A percentile compares a stretch with the other conserved stretches of the same genome.
Evolutionary conservation across 2,329 filamentous ascomycete genomes (phyloP).

Genomic region (Colletotrichum melonis): DNA sequence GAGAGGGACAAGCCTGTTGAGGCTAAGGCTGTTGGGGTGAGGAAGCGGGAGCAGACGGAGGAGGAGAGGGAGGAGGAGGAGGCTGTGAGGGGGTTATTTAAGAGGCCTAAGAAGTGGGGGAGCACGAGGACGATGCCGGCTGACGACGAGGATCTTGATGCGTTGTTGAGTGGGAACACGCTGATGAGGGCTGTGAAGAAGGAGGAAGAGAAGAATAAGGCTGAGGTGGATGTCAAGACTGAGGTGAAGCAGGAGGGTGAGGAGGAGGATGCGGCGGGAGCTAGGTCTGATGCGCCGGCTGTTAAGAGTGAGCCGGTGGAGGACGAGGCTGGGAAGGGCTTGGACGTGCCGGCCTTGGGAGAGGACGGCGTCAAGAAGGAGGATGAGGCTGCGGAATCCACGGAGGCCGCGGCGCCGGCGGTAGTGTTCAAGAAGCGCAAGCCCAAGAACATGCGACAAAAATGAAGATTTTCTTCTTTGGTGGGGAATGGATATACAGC

Average conservation of each 20-base stretch:
- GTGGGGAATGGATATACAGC: neutral
- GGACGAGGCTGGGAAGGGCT: constrained; percentile 34
- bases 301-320: constrained; percentile 53
- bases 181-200: constrained; percentile 45
- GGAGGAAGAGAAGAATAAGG: constrained; percentile 44
- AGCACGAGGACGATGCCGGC: constrained; percentile 60
- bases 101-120: constrained; percentile 67
- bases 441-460: constrained; percentile 72
- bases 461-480: constrained; percentile 46
- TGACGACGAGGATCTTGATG: constrained; percentile 70
- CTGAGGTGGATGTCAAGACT: constrained; percentile 37
- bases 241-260: constrained; percentile 42
- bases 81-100: constrained; percentile 68
- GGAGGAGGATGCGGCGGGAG: constrained; percentile 41
- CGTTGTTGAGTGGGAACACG: constrained; percentile 60
- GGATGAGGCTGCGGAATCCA: constrained; percentile 42
- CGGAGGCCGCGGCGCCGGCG: constrained; percentile 47
- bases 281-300: constrained; percentile 40
- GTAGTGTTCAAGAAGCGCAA: constrained; percentile 87
- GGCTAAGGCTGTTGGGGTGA: constrained; percentile 65
- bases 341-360: constrained; percentile 8
- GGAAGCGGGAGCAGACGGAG: constrained; percentile 71
- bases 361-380: constrained; percentile 55
- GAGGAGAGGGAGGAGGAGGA: constrained; percentile 71
- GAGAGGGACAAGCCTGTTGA: constrained; percentile 55